A percentile compares a stretch with the other conserved stretches of the same genome.
phyloP scores from a whole-genome alignment of 441 rosid genomes.

The Adansonia rubrostipa region DNA sequence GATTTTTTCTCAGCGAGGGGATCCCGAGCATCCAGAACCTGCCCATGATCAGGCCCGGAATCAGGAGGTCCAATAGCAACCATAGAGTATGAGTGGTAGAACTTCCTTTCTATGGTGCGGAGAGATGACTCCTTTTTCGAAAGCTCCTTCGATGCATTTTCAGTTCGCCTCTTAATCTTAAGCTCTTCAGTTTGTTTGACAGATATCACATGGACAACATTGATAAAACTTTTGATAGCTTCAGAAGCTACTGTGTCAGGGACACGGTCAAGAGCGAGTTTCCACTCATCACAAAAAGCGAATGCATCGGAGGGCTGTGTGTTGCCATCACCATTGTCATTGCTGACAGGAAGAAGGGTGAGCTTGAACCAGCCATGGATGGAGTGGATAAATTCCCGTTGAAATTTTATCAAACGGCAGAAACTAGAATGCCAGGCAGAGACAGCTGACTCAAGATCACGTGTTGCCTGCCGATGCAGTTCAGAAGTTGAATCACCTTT shows the following conservation, averaged over 20 bases:
- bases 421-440: constrained; percentile 89
- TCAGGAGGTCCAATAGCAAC: constrained; percentile 85
- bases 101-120: constrained; percentile 84
- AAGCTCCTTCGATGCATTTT: constrained; percentile 75
- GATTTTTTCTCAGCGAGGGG: constrained; percentile 81
- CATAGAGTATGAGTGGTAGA: constrained; percentile 83
- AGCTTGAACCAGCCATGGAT: constrained; percentile 92
- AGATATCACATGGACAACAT: constrained; percentile 75
- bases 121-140: constrained; percentile 92
- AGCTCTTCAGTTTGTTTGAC: constrained; percentile 77
- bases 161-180: constrained; percentile 74
- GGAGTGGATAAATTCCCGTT: constrained; percentile 71
- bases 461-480: constrained; percentile 87
- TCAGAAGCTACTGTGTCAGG: constrained; percentile 95
- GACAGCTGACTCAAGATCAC: constrained; percentile 83
- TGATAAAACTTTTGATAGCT: constrained; percentile 93
- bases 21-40: constrained; percentile 75
- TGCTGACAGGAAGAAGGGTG: constrained; percentile 72
- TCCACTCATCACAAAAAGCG: constrained; percentile 91
- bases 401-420: constrained; percentile 76
- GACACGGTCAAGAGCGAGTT: constrained; percentile 79
- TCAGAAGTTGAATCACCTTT: constrained; percentile 87
- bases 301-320: constrained; percentile 51
- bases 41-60: constrained; percentile 61
- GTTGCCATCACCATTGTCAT: constrained; percentile 42